Evolutionary conservation across 208 protist species (phyloP).

Genomic region (Trypanosoma scelopori): DNA sequence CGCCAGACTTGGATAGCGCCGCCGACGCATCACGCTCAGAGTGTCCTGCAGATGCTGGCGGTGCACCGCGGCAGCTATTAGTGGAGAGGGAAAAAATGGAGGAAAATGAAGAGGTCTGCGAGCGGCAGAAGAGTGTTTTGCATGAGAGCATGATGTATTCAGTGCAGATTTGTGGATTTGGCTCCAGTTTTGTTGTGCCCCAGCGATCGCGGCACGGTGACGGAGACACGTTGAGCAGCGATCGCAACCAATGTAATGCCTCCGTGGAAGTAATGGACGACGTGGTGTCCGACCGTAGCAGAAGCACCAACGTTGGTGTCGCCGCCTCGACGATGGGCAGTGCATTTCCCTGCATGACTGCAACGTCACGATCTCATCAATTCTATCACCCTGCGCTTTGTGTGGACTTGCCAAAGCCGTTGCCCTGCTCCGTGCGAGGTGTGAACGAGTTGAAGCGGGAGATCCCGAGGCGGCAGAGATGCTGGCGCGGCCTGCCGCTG

Average conservation of each 20-base stretch:
- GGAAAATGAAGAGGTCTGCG: no score
- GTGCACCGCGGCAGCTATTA: neutral
- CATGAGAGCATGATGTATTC: conserved; percentile 23
- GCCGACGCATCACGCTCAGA: conserved; percentile 9
- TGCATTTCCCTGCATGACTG: no score
- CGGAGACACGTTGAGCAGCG: neutral
- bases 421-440: neutral
- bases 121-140: neutral
- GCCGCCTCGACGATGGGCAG: neutral
- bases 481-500: conserved; percentile 41
- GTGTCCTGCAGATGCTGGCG: neutral
- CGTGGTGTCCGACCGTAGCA: neutral
- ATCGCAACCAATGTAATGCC: neutral
- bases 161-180: conserved; percentile 47
- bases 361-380: neutral
- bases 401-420: neutral
- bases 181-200: conserved; percentile 46
- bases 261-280: neutral
- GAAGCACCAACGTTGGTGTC: neutral
- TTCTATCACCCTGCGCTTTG: neutral
- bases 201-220: conserved; percentile 4
- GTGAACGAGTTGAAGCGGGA: conserved; percentile 37
- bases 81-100: neutral
- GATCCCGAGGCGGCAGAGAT: conserved; percentile 41
- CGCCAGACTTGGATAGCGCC: neutral